Base-by-base conservation (phyloP, 2,329 filamentous ascomycete genomes). In the Eutypa lata region DNA sequence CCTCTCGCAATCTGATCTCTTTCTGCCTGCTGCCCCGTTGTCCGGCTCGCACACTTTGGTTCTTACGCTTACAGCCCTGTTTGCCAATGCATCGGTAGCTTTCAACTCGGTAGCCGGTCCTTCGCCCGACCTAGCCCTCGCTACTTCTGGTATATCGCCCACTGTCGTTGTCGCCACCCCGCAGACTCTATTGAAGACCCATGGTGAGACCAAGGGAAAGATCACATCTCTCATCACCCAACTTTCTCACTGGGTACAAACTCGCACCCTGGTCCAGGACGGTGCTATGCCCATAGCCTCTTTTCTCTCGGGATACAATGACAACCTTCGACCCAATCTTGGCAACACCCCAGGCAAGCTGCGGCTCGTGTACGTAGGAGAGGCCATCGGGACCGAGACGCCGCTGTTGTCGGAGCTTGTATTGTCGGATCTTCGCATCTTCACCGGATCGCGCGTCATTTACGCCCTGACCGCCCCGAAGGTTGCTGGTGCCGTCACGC, bases 401-500 rank as follows among this genome's bases (percentile, higher is more conserved):
- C 84, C 86, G 2, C 79, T 82, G 1, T 74, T 97, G 13, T 88
- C 82, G 40, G 84, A 88, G 3, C 72, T 80, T 21, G 82, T 86
- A 48, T 77, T 97, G 40, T 90, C 89, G 0, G 90, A 97, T 65
- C 73, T 97, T 53, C 85, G 92, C 45, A 81, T 95, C 49, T 90
- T 91, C 69, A 90, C 89, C 2, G 83, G 88, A 26, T 87, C 91
- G 2, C 84, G 91, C 49, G 78, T 97, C 52, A 79, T 95, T 48
- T 96, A 97, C 69, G 92, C 91, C 3, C 78, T 99, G 51, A 89
- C 91, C 18, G 86, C 89, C 1, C 77, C 90, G 22, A 83, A 84
- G 55, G 89, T 97, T n/a, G 93, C 92, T 2, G 94, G 94, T 37
- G 88, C 92, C 1, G 83, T 96, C n/a, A 78, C 88, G 1, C 93